Percentiles rank a stretch among this genome's conserved stretches.
These are phyloP conservation scores for Scheffersomyces amazonensis DNA, from an alignment of 805 yeast genomes.

Conservation along the genomic window DNA sequence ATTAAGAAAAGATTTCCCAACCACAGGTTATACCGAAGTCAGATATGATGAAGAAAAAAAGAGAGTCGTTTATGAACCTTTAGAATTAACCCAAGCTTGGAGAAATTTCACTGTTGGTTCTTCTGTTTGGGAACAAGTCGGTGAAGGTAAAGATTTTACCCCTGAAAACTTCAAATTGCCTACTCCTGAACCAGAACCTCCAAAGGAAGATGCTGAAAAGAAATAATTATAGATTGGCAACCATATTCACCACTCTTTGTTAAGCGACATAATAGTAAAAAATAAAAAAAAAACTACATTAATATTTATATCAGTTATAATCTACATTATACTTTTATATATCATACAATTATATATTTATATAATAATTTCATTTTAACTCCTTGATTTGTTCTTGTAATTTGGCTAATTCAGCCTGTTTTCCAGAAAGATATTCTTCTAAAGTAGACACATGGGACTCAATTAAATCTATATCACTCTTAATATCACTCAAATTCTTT, in stretches of 20 bases:
- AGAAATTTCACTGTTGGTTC: constrained; percentile 87
- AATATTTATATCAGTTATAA: not conserved
- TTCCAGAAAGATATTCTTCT: constrained; percentile 62
- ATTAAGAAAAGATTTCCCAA: constrained; percentile 87
- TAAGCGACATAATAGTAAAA: not conserved
- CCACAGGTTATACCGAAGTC: constrained; percentile 88
- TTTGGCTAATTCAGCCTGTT: constrained; percentile 56
- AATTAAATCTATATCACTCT: constrained; percentile 63
- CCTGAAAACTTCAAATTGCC: constrained; percentile 84
- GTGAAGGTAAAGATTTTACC: constrained; percentile 77
- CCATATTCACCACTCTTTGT: too few species aligned
- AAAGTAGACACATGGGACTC: constrained; percentile 74
- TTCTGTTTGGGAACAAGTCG: constrained; percentile 89
- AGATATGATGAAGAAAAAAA: constrained; percentile 89
- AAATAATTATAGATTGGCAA: constrained; percentile 15
- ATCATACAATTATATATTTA: not conserved
- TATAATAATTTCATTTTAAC: too few species aligned
- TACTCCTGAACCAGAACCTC: constrained; percentile 73
- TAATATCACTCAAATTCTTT: constrained; percentile 49
- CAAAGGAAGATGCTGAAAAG: constrained; percentile 34
- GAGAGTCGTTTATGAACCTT: constrained; percentile 84
- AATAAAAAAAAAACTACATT: not conserved
- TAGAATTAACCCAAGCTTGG: constrained; percentile 90
- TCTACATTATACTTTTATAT: not conserved
- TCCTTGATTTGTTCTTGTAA: constrained; percentile 42